Evolutionary conservation across 2,329 filamentous ascomycete genomes (phyloP), one percentile per base, ranked within the genome.

Genomic region (Ophiostoma himal-ulmi): DNA sequence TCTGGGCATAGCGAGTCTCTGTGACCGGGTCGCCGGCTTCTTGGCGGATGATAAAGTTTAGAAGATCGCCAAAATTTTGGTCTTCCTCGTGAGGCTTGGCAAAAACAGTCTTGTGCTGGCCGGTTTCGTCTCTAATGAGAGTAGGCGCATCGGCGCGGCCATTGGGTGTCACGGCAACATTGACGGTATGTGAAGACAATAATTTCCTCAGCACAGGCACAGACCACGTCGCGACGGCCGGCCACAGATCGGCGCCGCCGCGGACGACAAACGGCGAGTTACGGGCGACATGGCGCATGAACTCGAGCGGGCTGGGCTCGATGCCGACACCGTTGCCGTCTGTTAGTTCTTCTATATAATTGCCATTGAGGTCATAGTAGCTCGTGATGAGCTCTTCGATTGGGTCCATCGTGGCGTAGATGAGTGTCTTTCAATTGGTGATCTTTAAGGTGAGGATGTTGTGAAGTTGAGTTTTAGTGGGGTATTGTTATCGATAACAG

Each of bases 241-340:
- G 80, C 90, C 91, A 94, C 48, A 83, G 78, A 0, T 76, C 76
- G 1, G 90, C 90, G 3, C 84, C 90, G 10, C 83, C 81, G 52
- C 89, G 84, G 37, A 94, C 81, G 2, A 94, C 85, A 75, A 94
- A 94, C 0, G 92, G 92, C 0, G 87, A 85, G 77, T 94, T 95
- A 48, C 82, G 84, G 20, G 89, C 84, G 26, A 94, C 91, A 78
- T 88, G 90, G 75, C 90, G 86, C 88, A 93, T 90, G 77, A 94
- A 94, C 76, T 94, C 89, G 6, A 95, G 84, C 0, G 92, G 86
- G 37, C 88, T 91, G 4, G 92, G 92, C 67, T 89, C 86, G 65
- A 13, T 36, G 10, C 60, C 60, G 3, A 37, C 62, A 36, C 62
- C 62, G 36, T 65, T 36, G 26, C 41, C 52, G 34, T 73, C 82